Evolutionary conservation across 176 grass and related monocot species (phyloP), one percentile per base, ranked within the genome.

Genomic region (Luzula sylvatica): DNA sequence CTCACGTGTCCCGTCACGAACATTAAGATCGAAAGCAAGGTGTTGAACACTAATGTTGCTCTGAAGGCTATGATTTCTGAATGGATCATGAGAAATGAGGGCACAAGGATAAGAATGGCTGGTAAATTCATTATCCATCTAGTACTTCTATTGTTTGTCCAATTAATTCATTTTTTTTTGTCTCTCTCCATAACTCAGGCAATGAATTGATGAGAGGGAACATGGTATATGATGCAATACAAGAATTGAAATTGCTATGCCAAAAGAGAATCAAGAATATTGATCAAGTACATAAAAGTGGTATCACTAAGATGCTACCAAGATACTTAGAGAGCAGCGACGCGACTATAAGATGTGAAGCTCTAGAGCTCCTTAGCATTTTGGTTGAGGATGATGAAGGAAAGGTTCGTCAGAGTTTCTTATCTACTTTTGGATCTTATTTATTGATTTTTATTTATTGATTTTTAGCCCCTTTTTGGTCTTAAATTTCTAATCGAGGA

Each of bases 1-100:
- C 42, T 87, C 15, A 58, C 66, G 42, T 98, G 92, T 47, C 92
- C 92, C n/a, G 70, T 75, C 42, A 90, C 92, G 46, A 68, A 80
- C 21, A 77, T 66, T 20, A 38, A 72, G 18, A 65, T 98, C 50
- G 72, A 80, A 41, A 87, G 60, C 52, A 87, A 67, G 40, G 49
- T 53, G 15, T 65, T 90, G 53, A 87, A 68, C 46, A 87, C 39
- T 20, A 98, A 98, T 53, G 8, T 69, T 26, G 55, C 81, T 0
- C 24, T 98, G 52, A 90, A 82, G 62, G 78, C 49, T 51, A 98
- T 68, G 11, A 98, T 90, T 44, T 54, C 49, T 8, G 92, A 98
- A 52, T 98, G 92, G 92, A 67, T 77, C 27, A 44, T 44, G 46
- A 86, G 92, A 65, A 87, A 82, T 28, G 92, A 98, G 68, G 68